Evolutionary conservation across 2,329 filamentous ascomycete species (phyloP), one percentile per base, ranked within the genome.

Genomic region (Botrytis aclada): DNA sequence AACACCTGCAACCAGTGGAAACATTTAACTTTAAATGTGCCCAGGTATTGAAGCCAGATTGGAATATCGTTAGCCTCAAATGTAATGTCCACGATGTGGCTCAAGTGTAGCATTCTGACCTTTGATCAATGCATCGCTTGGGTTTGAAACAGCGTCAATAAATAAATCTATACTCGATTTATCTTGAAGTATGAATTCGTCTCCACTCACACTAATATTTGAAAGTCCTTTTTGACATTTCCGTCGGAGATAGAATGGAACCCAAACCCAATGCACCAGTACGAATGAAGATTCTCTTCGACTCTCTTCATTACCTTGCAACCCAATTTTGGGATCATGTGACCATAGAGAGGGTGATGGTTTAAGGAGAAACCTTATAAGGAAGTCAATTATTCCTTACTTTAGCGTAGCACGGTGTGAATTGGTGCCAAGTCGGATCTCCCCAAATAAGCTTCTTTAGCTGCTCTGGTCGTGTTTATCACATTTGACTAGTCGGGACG

Each of bases 401-500:
- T 32, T 8, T 56, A 25, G n/a, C n/a, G 51, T 32, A 29, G 51
- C 3, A 56, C 51, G n/a, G 51, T 56, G 51, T 29, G 51, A 39
- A 41, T 29, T 8, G 29, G 45, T 39, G 32, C 45, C 45, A 67
- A 67, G 45, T n/a, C 64, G 64, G 64, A 67, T 67, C 64, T 67
- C 64, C 64, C 64, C 64, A 67, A 39, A 47, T 54, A 54, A 67
- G 14, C 34, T 29, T 67, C 45, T 22, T 41, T 29, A 54, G 45
- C 45, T 67, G 34, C 37, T 54, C 45, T 54, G 29, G 34, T 47
- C 34, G 10, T 39, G 7, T 20, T 54, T 16, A 20, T 45, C 34
- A 45, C 64, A 32, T 45, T n/a, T 32, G 25, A 22, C 14, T 29
- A 43, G n/a, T 67, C 34, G 16, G 25, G 45, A 39, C 34, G 64